Conservation (phyloP, 257 asterid species). For the Capsicum chinense region DNA sequence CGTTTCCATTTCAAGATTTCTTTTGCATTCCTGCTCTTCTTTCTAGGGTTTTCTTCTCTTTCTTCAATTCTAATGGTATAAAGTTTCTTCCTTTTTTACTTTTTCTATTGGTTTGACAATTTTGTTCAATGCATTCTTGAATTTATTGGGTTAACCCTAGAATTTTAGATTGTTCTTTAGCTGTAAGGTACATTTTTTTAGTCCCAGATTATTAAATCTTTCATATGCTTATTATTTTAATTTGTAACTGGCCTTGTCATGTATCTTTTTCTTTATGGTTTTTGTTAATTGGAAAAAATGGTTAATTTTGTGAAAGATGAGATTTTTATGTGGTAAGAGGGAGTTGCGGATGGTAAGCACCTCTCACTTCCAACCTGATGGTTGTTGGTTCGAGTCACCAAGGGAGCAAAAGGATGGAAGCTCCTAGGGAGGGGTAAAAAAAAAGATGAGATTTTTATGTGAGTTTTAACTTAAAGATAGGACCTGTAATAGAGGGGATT, state of each 20-base stretch:
- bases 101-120: background rate
- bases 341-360: no score
- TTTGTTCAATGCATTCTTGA: constrained; percentile 24
- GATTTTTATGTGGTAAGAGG: constrained; percentile 23
- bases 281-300: background rate
- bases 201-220: constrained; percentile 18
- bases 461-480: constrained; percentile 12
- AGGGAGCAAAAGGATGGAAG: no score
- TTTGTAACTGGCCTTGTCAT: background rate
- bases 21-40: background rate
- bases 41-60: constrained; percentile 19
- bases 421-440: no score
- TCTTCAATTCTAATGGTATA: constrained; percentile 5
- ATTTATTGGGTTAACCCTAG: background rate
- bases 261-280: background rate
- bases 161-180: background rate
- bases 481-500: background rate
- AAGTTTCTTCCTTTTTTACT: background rate
- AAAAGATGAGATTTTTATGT: no score
- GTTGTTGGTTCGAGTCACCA: no score
- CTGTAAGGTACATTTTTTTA: background rate
- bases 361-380: no score
- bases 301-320: constrained; percentile 22
- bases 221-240: background rate
- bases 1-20: constrained; percentile 1